A percentile compares a stretch with the other conserved stretches of the same genome.
phyloP scores from a whole-genome alignment of 2,329 filamentous ascomycete genomes.

The Colletotrichum sp. region DNA sequence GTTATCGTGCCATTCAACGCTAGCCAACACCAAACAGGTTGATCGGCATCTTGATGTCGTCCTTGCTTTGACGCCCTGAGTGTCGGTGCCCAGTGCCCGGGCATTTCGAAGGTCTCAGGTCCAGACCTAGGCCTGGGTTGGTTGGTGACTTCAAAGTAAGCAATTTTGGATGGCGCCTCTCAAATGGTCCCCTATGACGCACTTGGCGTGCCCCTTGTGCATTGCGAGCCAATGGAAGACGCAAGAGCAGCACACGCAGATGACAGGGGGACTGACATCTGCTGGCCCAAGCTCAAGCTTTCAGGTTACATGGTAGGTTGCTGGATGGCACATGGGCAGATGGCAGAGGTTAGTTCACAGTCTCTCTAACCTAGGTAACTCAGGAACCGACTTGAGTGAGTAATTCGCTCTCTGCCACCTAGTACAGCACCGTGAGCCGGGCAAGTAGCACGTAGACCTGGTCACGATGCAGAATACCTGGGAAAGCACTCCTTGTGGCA shows the following conservation, averaged over 20 bases:
- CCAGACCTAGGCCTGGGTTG: neutral
- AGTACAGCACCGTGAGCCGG: neutral
- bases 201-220: neutral
- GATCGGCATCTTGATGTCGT: neutral
- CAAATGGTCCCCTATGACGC: conserved; percentile 11
- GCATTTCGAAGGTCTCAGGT: neutral
- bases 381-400: neutral
- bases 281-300: neutral
- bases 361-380: neutral
- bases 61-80: neutral
- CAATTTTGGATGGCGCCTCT: neutral
- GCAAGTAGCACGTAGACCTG: neutral
- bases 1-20: neutral
- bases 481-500: neutral
- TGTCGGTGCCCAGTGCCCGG: neutral
- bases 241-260: neutral
- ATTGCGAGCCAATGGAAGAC: neutral
- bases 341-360: neutral
- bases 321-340: neutral
- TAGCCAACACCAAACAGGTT: neutral
- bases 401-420: neutral
- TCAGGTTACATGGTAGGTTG: neutral
- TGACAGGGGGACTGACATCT: neutral
- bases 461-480: neutral
- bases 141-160: neutral